Base-by-base conservation (phyloP, 2,329 filamentous ascomycete genomes). In the Dactylellina parvicollis region DNA sequence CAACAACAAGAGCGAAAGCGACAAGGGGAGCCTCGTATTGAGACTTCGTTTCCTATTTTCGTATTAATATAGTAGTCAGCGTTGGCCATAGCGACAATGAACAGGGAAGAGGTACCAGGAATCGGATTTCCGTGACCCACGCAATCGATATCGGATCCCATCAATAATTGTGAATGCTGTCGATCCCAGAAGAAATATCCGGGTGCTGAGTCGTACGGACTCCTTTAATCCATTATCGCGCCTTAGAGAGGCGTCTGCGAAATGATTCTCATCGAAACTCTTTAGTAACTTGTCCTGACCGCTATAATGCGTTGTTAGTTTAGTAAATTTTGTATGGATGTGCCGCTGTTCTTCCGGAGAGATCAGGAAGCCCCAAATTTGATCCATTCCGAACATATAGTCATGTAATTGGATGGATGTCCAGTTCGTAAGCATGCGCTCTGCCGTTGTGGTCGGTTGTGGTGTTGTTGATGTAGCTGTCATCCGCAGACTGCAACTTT, bases 121-220 rank as follows among this genome's bases (percentile, higher is more conserved):
- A 12, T 18, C 26, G n/a, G 18, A 16, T n/a, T 26, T 57, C 20
- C 7, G 26, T 3, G 50, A 40, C 14, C 32, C 28, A 16, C 42
- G 28, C 12, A 50, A 10, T 22, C 42, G 16, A 24, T 14, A 34
- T 44, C 52, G 52, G 18, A 65, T 14, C 30, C 28, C 36, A 22
- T 65, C 46, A n/a, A 60, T 22, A 2, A 42, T 32, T 24, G 67
- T 59, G 1, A 72, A 20, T 10, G 20, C 18, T 46, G 47, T 12
- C 8, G 59, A 65, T 1, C 67, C 67, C 9, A 40, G 10, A 2
- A 72, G 7, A 18, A 72, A 72, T 7, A 72, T 36, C 16, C 67
- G 54, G 9, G 44, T 22, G 10, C 52, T 30, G 3, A 65, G 52
- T 24, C 67, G 44, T 44, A 72, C 54, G 1, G 67, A 59, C 4